Evolutionary conservation across 345 rosid genomes (phyloP).

Genomic region (Lepidium sativum): DNA sequence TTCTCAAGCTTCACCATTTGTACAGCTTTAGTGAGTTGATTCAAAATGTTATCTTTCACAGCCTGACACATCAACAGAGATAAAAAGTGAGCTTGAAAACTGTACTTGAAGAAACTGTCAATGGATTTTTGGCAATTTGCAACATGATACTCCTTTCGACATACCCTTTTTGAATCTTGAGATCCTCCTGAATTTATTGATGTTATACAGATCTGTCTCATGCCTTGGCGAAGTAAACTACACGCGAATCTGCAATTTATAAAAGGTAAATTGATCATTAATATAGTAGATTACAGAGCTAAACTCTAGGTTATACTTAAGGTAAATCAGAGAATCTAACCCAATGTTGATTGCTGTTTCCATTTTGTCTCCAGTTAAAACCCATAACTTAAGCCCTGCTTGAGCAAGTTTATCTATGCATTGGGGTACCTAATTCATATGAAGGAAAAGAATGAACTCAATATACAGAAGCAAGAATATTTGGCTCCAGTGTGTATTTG

Average conservation of each 20-base stretch:
- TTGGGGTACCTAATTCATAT: constrained; percentile 67
- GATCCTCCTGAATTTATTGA: constrained; percentile 33
- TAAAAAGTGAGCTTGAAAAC: constrained; percentile 7
- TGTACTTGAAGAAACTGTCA: background rate
- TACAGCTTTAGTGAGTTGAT: constrained; percentile 73
- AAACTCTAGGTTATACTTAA: constrained; percentile 2
- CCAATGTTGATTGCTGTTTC: constrained; percentile 99
- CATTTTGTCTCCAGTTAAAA: constrained; percentile 98
- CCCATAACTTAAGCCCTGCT: constrained; percentile 98
- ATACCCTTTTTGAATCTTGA: constrained; percentile 62
- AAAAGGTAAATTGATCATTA: constrained; percentile 6
- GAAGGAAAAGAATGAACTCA: constrained; percentile 9
- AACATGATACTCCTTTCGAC: background rate
- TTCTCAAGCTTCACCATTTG: constrained; percentile 86
- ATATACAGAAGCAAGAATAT: constrained; percentile 9
- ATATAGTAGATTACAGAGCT: background rate
- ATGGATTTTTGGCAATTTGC: background rate
- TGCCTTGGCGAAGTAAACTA: constrained; percentile 94
- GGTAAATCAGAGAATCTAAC: constrained; percentile 35
- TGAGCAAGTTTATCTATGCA: constrained; percentile 98
- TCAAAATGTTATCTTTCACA: constrained; percentile 57
- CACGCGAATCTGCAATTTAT: constrained; percentile 64
- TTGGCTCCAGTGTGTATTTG: background rate
- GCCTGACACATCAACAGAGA: constrained; percentile 41
- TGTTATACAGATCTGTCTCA: constrained; percentile 79